phyloP scores from a whole-genome alignment of 176 grass and related monocot species.

The Oryza brachyantha region DNA sequence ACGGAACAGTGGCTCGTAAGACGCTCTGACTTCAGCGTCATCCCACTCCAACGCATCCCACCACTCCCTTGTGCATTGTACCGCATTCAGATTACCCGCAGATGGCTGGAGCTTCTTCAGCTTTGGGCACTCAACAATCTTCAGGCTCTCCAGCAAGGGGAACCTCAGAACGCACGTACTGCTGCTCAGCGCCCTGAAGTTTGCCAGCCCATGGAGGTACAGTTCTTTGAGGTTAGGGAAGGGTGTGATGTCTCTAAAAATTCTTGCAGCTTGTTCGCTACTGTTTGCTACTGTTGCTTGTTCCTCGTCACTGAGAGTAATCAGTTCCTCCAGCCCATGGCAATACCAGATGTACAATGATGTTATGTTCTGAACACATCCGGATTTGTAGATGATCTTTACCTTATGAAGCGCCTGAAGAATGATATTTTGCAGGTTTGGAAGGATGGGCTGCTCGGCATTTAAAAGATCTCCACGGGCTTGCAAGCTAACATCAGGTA shows the following conservation, averaged over 20 bases:
- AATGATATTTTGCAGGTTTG: slow-evolving; percentile 61
- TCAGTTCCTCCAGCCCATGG: slow-evolving; percentile 61
- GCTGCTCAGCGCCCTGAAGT: slow-evolving; percentile 54
- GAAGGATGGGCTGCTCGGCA: slow-evolving; percentile 44
- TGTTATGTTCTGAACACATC: slow-evolving; percentile 49
- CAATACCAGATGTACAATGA: slow-evolving; percentile 72
- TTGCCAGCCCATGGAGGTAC: slow-evolving; percentile 49
- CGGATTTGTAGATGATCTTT: slow-evolving; percentile 67
- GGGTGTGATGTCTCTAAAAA: slow-evolving; percentile 31
- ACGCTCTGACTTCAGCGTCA: slow-evolving; percentile 62
- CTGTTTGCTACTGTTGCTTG: not conserved
- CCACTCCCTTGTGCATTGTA: slow-evolving; percentile 63
- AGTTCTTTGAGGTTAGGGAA: slow-evolving; percentile 82
- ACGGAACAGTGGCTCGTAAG: slow-evolving; percentile 41
- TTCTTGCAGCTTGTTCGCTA: slow-evolving; percentile 16
- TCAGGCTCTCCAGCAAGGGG: slow-evolving; percentile 54
- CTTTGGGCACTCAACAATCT: slow-evolving; percentile 60
- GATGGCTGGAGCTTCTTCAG: slow-evolving; percentile 58
- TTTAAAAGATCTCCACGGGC: not conserved
- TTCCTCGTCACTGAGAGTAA: slow-evolving; percentile 35
- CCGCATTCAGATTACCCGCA: slow-evolving; percentile 39
- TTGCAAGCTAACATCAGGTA: slow-evolving; percentile 22
- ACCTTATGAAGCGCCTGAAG: slow-evolving; percentile 66
- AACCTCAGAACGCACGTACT: slow-evolving; percentile 43
- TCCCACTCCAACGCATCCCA: slow-evolving; percentile 73